A percentile compares a stretch with the other conserved stretches of the same genome.
Evolutionary conservation across 345 rosid genomes (phyloP).

Genomic region (Orychophragmus violaceus): DNA sequence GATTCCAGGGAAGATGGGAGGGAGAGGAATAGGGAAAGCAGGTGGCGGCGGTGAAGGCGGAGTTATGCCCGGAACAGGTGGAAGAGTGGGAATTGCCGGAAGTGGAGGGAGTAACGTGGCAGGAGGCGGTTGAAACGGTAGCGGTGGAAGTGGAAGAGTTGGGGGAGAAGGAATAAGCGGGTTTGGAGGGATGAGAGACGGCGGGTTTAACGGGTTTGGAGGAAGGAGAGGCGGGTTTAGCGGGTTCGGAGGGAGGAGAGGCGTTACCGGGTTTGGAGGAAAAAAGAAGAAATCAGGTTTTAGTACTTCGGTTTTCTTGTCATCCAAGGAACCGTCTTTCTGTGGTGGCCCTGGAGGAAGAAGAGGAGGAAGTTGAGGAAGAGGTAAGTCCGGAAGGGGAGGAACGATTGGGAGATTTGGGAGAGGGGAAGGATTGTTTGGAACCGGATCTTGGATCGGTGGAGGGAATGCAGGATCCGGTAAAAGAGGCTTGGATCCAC

Average conservation of each 20-base stretch:
- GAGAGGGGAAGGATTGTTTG: constrained; percentile 44
- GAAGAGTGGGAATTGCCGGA: constrained; percentile 29
- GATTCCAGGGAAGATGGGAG: constrained; percentile 29
- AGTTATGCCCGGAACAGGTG: constrained; percentile 19
- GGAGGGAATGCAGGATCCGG: constrained; percentile 35
- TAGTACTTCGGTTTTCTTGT: constrained; percentile 19
- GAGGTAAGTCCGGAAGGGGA: constrained; percentile 42
- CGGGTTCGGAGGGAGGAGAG: constrained; percentile 29
- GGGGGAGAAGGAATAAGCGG: constrained; percentile 48
- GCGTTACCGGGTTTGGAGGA: constrained; percentile 24
- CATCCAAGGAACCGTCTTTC: background rate
- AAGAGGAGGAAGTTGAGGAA: constrained; percentile 32
- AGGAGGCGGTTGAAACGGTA: constrained; percentile 38
- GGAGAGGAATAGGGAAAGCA: constrained; percentile 18
- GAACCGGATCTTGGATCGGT: constrained; percentile 37
- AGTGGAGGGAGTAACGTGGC: constrained; percentile 26
- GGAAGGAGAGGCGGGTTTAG: constrained; percentile 26
- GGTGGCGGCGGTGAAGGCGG: constrained; percentile 37
- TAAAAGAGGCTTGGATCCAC: background rate
- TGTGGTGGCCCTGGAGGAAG: constrained; percentile 19
- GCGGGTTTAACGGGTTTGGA: constrained; percentile 26
- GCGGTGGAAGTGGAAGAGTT: constrained; percentile 31
- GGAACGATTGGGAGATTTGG: constrained; percentile 48
- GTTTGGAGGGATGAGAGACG: constrained; percentile 25
- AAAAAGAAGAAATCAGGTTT: constrained; percentile 24